phyloP scores from a whole-genome alignment of 2,329 filamentous ascomycete species.

The Paraphoma chrysanthemicola region DNA sequence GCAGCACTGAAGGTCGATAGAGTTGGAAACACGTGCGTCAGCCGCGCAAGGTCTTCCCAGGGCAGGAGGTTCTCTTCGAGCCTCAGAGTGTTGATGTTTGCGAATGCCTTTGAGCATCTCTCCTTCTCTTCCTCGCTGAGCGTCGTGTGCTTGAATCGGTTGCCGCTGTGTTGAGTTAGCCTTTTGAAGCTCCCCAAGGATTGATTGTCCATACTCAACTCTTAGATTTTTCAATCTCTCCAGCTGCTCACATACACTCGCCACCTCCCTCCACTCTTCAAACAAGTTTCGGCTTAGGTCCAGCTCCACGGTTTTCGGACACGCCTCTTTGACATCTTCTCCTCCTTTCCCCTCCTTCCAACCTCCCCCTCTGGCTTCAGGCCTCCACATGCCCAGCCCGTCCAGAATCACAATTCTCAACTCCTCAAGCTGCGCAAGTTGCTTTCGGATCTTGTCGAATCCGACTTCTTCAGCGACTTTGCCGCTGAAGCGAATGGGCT shows the following conservation, averaged over 20 bases:
- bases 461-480: slow-evolving; percentile 94
- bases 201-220: slow-evolving; percentile 66
- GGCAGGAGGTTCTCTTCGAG: slow-evolving; percentile 57
- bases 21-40: slow-evolving; percentile 61
- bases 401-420: slow-evolving; percentile 85
- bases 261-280: slow-evolving; percentile 69
- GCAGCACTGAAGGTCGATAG: slow-evolving; percentile 60
- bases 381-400: slow-evolving; percentile 67
- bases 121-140: slow-evolving; percentile 30
- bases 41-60: slow-evolving; percentile 48
- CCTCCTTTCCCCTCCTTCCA: slow-evolving; percentile 35
- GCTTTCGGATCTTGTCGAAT: slow-evolving; percentile 87
- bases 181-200: slow-evolving; percentile 66
- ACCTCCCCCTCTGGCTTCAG: slow-evolving; percentile 28
- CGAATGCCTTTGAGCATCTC: slow-evolving; percentile 37
- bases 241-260: slow-evolving; percentile 74
- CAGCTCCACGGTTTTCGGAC: slow-evolving; percentile 71
- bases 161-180: slow-evolving; percentile 64
- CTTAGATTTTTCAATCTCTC: slow-evolving; percentile 70
- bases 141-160: slow-evolving; percentile 64
- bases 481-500: slow-evolving; percentile 73
- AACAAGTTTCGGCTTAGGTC: slow-evolving; percentile 88
- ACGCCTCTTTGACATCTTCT: slow-evolving; percentile 62
- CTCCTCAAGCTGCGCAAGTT: slow-evolving; percentile 79
- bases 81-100: slow-evolving; percentile 52